Evolutionary conservation across 345 rosid genomes (phyloP).

Genomic region (Anacardium occidentale): DNA sequence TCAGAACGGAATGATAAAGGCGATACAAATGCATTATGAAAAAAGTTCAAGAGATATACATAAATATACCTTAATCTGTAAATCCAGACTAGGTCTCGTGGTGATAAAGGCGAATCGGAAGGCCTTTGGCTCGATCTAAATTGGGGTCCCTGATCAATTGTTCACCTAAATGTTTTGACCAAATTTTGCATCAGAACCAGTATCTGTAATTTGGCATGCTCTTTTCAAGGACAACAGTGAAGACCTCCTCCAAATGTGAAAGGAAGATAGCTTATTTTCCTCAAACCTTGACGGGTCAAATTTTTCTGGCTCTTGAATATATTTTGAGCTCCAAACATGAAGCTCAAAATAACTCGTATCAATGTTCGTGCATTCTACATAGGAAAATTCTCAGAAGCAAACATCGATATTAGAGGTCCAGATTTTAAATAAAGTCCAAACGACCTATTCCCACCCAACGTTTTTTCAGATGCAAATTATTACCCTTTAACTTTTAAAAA

Average conservation of each 20-base stretch:
- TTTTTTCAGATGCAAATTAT: too few species aligned
- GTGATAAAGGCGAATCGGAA: not conserved
- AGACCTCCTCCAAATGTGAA: constrained; percentile 10
- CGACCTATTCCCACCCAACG: too few species aligned
- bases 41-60: too few species aligned
- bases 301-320: not conserved
- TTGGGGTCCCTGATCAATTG: not conserved
- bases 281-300: constrained; percentile 13
- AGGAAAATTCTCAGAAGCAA: not conserved
- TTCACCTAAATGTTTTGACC: not conserved
- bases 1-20: too few species aligned
- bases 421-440: too few species aligned
- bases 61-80: too few species aligned
- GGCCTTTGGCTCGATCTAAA: not conserved
- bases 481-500: too few species aligned
- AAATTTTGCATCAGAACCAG: constrained; percentile 2
- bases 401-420: too few species aligned
- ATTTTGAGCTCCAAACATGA: constrained; percentile 17
- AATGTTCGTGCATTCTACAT: not conserved
- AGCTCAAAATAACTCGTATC: not conserved
- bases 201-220: constrained; percentile 1
- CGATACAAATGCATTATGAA: too few species aligned
- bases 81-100: not conserved
- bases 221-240: not conserved
- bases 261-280: not conserved